These are phyloP conservation scores for Fraxinus floribunda DNA, from an alignment of 305 asterid species.

Conservation along the genomic window DNA sequence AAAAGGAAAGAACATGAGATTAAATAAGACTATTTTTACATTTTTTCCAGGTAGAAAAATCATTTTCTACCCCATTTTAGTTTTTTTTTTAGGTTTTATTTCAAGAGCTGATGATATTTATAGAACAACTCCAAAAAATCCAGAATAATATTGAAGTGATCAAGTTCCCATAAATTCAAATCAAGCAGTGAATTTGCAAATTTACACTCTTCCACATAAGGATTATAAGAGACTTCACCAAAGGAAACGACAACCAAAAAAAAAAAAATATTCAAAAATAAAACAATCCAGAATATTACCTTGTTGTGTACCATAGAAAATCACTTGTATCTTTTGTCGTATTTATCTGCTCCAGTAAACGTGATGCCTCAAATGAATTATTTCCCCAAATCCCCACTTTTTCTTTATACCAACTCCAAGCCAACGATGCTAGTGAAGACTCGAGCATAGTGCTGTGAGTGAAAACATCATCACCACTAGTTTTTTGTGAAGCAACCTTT, in stretches of 20 bases:
- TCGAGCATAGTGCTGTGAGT: slow-evolving; percentile 29
- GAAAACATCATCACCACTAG: slow-evolving; percentile 33
- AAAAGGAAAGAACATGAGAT: not conserved
- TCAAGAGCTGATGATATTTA: not conserved
- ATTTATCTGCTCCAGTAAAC: slow-evolving; percentile 74
- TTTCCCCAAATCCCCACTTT: slow-evolving; percentile 53
- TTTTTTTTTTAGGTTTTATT: not conserved
- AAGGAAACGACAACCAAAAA: not conserved
- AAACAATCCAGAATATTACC: slow-evolving; percentile 27
- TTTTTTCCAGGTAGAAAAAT: slow-evolving; percentile 7
- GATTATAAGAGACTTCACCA: not conserved
- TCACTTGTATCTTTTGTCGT: slow-evolving; percentile 74
- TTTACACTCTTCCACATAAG: not conserved
- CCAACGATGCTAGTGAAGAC: slow-evolving; percentile 38
- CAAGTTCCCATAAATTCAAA: not conserved
- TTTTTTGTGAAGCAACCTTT: slow-evolving; percentile 56
- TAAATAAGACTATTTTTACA: not conserved
- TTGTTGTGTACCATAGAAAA: slow-evolving; percentile 72
- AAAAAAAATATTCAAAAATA: too few species aligned
- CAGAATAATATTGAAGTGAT: not conserved
- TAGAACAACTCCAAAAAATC: not conserved
- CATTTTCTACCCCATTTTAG: not conserved
- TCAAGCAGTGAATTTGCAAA: not conserved
- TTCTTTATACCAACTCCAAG: slow-evolving; percentile 78
- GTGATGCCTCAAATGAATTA: slow-evolving; percentile 44